Base-by-base conservation (phyloP, 129 eudicot genomes). In the Arctium minus region DNA sequence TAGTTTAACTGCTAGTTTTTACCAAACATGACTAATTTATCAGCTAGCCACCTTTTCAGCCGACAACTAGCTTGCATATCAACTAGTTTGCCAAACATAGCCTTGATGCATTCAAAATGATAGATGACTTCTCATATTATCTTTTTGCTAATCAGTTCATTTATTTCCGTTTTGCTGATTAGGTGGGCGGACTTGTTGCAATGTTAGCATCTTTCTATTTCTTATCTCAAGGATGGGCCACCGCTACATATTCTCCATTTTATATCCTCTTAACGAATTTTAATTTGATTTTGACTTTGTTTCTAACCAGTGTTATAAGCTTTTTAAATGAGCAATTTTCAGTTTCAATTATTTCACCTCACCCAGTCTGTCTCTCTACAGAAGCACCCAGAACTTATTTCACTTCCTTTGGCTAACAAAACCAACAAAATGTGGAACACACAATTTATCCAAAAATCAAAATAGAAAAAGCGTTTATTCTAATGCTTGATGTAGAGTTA, bases 161-260 rank as follows among this genome's bases (percentile, higher is more conserved):
- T 60, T 69, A 15, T 80, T 53, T 67, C 30, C 15, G 1, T 13
- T 48, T 40, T 62, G 67, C 80, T 80, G 48, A 76, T 56, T 81
- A 94, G 97, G 97, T 95, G 35, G 98, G 97, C 46, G 98, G 98
- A 79, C 97, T 95, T 37, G 31, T 91, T 72, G 98, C 98, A 75
- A 91, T 95, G 94, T 31, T 91, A 81, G 94, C 96, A 77, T 91
- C 98, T 1, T 91, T 91, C 86, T 95, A 95, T 88, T 92, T 95
- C 84, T 84, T 95, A 74, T 95, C 97, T 79, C 92, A 92, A 90
- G 98, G 98, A 83, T 95, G 98, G 98, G 94, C 98, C 79, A 91
- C 68, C 82, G 93, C 94, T 18, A 84, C 97, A 79, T 70, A 85
- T 79, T 92, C 97, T 78, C 98, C 98, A 11, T 88, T 95, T 75